Base-by-base conservation (phyloP, 495 filamentous ascomycete genomes). In the Penicillium coffeae region DNA sequence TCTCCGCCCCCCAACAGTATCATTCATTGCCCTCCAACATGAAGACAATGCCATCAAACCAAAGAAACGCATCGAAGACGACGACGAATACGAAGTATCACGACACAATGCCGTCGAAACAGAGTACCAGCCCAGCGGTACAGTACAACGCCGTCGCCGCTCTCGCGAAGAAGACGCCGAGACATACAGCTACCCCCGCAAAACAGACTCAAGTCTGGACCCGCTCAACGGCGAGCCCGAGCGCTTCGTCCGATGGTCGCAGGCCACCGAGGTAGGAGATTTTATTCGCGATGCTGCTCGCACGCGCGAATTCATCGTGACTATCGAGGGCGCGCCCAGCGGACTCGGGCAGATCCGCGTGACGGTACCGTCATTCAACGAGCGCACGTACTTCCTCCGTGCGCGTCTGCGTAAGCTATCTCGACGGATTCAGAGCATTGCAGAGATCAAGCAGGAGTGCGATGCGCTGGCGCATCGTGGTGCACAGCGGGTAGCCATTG, bases 221-320 rank as follows among this genome's bases (percentile, higher is more conserved):
- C 44, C 52, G 1, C 38, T 52, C 21, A 38, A 52, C 3, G 52
- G 51, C 2, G 38, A 51, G n/a, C 62, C 64, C 3, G 53, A 65
- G 16, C 63, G 56, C 18, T 91, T 90, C 70, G 88, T 95, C 0
- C 86, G 90, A n/a, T 97, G 92, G 92, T 90, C 86, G 15, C 79
- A 81, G 33, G 84, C 82, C 13, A 96, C 91, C 8, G 92, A 96
- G 56, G 84, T 97, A 21, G 92, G 91, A 8, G 91, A 96, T 68
- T 97, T 97, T 65, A 89, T 97, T 51, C 87, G 89, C 3, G 92
- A 96, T 57, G 91, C 92, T 0, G 86, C 90, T 3, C 76, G 89
- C 0, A 86, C 84, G 0, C 75, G 85, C 38, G 88, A 95, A 56
- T 97, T 97, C 62, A 82, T 86, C 18, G 78, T 96, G 18, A 83